Base-by-base conservation (phyloP, 2,329 filamentous ascomycete species). In the Xylaria sp. region DNA sequence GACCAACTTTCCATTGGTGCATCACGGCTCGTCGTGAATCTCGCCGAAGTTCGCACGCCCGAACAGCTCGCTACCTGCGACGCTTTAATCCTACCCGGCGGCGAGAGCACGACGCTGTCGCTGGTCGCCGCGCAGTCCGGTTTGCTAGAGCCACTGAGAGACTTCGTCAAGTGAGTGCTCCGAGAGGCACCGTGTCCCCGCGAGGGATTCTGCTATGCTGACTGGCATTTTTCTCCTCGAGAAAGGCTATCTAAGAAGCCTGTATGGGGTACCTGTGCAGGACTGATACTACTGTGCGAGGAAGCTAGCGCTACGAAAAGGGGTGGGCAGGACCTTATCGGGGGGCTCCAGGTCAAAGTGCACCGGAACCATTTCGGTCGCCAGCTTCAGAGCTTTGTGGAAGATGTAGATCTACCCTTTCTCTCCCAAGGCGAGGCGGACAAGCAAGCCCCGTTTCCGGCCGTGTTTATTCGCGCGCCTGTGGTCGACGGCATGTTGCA, bases 191-290 rank as follows among this genome's bases (percentile, higher is more conserved):
- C 2, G 18, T n/a, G 25, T 51, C 18, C 50, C 23, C 16, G 27
- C 5, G 8, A 10, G 3, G 21, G n/a, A 29, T 12, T 50, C 1
- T n/a, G 12, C 57, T 44, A 54, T 25, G 40, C 65, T 70, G 27
- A 72, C 29, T 2, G 18, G n/a, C 5, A 6, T 27, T 25, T 5
- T 5, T 4, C 8, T 27, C 32, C 18, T 23, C 32, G 37, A 66
- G 13, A 35, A 48, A 95, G 93, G 77, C 84, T 92, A 48, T 83
- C 89, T 61, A 89, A 91, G 73, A 94, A 92, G 74, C 94, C 94
- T 12, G 93, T 92, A 27, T 99, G 95, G 95, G 96, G 96, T 65
- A 98, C 96, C 23, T 99, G 96, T 79, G 96, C 96, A 13, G 96
- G 96, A 10, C 87, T 98, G 66, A 98, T 99, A 74, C 84, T 98